Evolutionary conservation across 257 asterid species (phyloP), one percentile per base, ranked within the genome.

Genomic region (Solanum etuberosum): DNA sequence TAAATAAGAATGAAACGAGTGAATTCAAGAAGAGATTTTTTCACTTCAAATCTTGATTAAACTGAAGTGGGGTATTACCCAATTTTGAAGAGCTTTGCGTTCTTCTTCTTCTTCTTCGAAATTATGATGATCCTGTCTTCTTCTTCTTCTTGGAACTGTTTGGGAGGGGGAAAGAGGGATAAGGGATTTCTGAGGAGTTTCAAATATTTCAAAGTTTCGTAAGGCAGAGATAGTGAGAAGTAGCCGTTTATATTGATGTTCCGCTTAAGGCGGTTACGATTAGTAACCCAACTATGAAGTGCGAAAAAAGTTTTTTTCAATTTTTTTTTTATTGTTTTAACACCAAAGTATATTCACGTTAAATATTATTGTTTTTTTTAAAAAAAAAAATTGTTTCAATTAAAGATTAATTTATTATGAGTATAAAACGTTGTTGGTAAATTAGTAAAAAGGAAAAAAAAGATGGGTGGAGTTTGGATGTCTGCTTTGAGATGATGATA

Each of bases 161-260:
- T 18, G 63, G 51, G 31, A 85, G 13, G 80, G 34, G 34, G 84
- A 81, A 86, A 54, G 67, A 86, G 83, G 88, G 29, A 59, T 46
- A 40, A 37, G 54, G 35, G 83, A 23, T 83, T 87, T 67, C 82
- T 57, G 74, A 85, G 83, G 74, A 81, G 77, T 86, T 86, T 91
- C 81, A 84, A 90, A 90, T 83, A 89, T 92, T 95, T 92, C 93
- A 92, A 89, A 90, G 43, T 16, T 27, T 23, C 48, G 51, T 3
- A 77, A 77, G 38, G 63, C 1, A 27, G 9, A 25, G 40, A 37
- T 37, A 54, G 83, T 77, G 34, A 43, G 42, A 71, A 87, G 71
- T 92, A 91, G 94, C 93, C 98, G 96, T 92, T 94, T 87, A 85
- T 86, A 78, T 74, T 57, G 86, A 87, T 35, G 84, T 91, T 88